Evolutionary conservation across 768 basidiomycete species (phyloP), one percentile per base, ranked within the genome.

Genomic region (Rhodotorula kratochvilovae): DNA sequence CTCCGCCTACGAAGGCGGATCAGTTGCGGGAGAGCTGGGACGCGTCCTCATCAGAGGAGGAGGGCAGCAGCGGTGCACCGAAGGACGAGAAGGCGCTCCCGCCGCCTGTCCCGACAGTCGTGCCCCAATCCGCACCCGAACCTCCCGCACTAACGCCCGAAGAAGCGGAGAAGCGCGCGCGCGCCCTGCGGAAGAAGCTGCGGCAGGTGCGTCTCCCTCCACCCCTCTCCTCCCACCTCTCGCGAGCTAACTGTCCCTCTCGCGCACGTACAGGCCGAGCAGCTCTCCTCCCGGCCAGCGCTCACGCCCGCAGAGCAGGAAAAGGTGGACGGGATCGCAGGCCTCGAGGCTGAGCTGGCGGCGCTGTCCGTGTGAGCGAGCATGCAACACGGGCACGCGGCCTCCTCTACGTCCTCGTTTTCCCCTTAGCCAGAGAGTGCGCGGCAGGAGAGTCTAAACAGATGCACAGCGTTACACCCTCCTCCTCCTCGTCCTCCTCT

Each of bases 311-410:
- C 42, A 27, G 68, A 73, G 43, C 60, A 42, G 15, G 64, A 54
- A 10, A 73, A 73, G 57, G 55, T 73, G 43, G 46, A 68, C 50
- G 27, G 27, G 15, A 62, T 73, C 11, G 25, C 35, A 10, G n/a
- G 21, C 3, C 48, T 73, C 39, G 64, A 69, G 53, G 51, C 45
- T 2, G 72, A 69, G 65, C 51, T 73, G 39, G 60, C 46, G 13
- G 50, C 33, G 16, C 51, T 72, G 6, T 29, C 54, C 11, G 29
- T 68, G 17, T 63, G 35, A 33, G 39, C 13, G 39, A 13, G 39
- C 8, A 39, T 39, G 39, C 39, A 39, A 39, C 39, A n/a, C n/a
- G n/a, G n/a, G n/a, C n/a, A n/a, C n/a, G n/a, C n/a, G n/a, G n/a
- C n/a, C n/a, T n/a, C n/a, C n/a, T n/a, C n/a, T n/a, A n/a, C n/a